These are phyloP conservation scores for Eucalyptus melliodora DNA, from an alignment of 345 rosid species.

Conservation along the genomic window DNA sequence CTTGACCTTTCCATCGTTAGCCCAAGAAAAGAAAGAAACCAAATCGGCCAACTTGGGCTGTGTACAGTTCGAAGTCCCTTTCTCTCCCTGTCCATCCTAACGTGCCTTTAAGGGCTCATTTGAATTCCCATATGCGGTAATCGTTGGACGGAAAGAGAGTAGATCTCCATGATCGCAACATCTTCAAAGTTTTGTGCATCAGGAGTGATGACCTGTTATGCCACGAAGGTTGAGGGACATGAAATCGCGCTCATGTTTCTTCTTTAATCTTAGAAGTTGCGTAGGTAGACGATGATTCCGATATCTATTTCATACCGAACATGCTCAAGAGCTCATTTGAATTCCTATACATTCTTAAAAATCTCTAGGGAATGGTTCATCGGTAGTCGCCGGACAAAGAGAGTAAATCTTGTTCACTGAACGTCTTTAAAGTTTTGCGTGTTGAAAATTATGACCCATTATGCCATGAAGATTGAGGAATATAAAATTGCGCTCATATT, in stretches of 20 bases:
- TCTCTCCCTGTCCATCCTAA: not conserved
- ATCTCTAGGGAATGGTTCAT: not conserved
- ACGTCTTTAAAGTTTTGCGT: not conserved
- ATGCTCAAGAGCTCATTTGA: not conserved
- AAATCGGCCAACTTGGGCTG: not conserved
- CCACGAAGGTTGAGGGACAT: not conserved
- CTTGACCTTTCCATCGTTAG: not conserved
- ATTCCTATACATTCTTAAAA: not conserved
- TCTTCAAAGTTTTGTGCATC: not conserved
- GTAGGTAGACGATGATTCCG: rapidly evolving
- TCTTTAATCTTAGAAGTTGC: not conserved
- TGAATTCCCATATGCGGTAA: not conserved
- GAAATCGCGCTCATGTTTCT: not conserved
- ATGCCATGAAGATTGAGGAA: not conserved
- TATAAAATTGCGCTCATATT: not conserved
- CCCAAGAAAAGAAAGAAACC: not conserved
- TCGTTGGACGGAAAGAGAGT: not conserved
- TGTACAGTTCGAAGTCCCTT: not conserved
- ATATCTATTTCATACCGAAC: not conserved
- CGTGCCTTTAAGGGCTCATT: not conserved
- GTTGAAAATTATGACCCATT: no score
- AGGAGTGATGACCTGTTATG: not conserved
- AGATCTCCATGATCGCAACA: not conserved
- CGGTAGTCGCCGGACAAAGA: not conserved
- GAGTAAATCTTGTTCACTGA: not conserved